A percentile compares a stretch with the other conserved stretches of the same genome.
Conservation (phyloP, 1,139 yeast species). For the Taphrina betulina region DNA sequence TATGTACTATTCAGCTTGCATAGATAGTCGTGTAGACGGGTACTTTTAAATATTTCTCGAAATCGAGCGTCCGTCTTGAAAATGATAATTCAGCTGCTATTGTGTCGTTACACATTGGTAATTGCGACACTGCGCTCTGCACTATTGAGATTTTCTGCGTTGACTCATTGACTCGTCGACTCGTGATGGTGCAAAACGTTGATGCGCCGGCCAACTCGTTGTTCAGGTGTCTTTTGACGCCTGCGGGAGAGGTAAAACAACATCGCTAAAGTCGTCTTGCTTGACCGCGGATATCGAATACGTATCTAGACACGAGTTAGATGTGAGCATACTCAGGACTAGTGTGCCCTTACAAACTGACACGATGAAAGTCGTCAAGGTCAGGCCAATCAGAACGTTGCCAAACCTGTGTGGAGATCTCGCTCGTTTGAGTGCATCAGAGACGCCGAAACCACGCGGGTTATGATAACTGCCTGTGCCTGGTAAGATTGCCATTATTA, state of each 20-base stretch:
- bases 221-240: too few species aligned
- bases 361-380: constrained; percentile 23
- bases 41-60: too few species aligned
- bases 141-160: too few species aligned
- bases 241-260: constrained; percentile 13
- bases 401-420: constrained; percentile 19
- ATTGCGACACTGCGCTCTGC: too few species aligned
- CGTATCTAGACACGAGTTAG: constrained; percentile 7
- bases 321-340: not conserved
- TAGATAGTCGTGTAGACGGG: too few species aligned
- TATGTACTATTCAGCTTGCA: too few species aligned
- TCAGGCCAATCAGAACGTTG: constrained; percentile 25
- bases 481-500: constrained; percentile 17
- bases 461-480: constrained; percentile 13
- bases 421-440: constrained; percentile 19
- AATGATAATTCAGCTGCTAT: too few species aligned
- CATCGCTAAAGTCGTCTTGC: constrained; percentile 34
- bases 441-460: constrained; percentile 17
- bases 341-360: constrained; percentile 25
- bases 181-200: too few species aligned
- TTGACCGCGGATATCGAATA: constrained; percentile 34
- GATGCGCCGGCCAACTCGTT: too few species aligned
- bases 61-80: too few species aligned
- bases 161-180: too few species aligned
- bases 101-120: too few species aligned